Evolutionary conservation across 1,284 basidiomycete genomes (phyloP).

Genomic region (Sanguinoderma infundibulare): DNA sequence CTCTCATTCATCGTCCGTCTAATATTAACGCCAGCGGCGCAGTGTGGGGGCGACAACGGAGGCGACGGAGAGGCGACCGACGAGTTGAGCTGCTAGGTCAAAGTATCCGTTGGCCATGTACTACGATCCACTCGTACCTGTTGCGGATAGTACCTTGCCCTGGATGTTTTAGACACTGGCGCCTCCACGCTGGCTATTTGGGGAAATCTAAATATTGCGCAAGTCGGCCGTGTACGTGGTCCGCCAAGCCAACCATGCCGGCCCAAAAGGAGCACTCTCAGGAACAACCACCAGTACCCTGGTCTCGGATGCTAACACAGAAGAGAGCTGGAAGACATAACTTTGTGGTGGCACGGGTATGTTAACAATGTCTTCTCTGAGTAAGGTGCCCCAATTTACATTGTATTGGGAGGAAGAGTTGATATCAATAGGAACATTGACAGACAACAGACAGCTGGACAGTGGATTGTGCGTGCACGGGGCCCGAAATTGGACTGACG

Average conservation of each 20-base stretch:
- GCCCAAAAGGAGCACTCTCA: conserved; percentile 7
- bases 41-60: not conserved
- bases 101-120: not conserved
- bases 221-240: conserved; percentile 2
- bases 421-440: too few relatives aligned
- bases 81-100: not conserved
- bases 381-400: too few relatives aligned
- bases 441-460: not conserved
- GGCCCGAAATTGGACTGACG: not conserved
- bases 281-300: conserved; percentile 5
- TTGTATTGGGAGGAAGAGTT: too few relatives aligned
- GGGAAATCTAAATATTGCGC: not conserved
- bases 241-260: conserved; percentile 18
- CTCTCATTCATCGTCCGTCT: not conserved
- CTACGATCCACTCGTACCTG: not conserved
- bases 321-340: not conserved
- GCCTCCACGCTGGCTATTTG: not conserved
- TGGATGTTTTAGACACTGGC: conserved; percentile 1
- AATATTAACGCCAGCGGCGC: not conserved
- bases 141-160: conserved; percentile 1
- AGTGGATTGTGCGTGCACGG: not conserved
- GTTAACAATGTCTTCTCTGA: too few relatives aligned
- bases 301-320: not conserved
- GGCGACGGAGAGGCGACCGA: conserved; percentile 7
- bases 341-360: not conserved